Base-by-base conservation (phyloP, 129 eudicot genomes). In the Ambrosia trifida region DNA sequence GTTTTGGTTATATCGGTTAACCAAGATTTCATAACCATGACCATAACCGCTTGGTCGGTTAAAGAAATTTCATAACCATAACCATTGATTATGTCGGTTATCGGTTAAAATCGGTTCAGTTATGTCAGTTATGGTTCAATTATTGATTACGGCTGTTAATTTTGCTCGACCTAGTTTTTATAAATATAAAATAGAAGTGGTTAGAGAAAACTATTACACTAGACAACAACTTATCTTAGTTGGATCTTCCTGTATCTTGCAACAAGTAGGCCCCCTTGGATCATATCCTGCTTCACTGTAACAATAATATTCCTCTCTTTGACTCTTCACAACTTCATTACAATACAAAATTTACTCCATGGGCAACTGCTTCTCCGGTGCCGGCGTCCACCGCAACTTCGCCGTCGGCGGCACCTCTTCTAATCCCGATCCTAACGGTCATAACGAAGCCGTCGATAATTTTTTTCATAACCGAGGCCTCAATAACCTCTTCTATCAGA, bases 361-460 rank as follows among this genome's bases (percentile, higher is more conserved):
- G 98, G 98, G 98, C 16, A 92, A 89, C 73, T 92, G 98, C 83
- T 92, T 84, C 77, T 92, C 96, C 78, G 96, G 85, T 1, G 28
- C 28, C 79, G 78, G 43, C 6, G 86, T 85, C 66, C 85, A 82
- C 30, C 91, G 96, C 10, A 85, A 70, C 24, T 56, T 83, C 53
- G 95, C 95, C 36, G 95, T 89, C 52, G 96, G 89, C 68, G 98
- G 98, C 24, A 68, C 85, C 40, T 75, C 83, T 8, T 40, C 82
- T 47, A 59, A 28, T 46, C 76, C 76, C 40, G 67, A 64, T 44
- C 14, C 56, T 54, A 73, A 58, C 50, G 90, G 83, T 8, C 40
- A 68, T 2, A 89, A 92, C 86, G 98, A 92, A 14, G 98, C 98
- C 71, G 93, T 89, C 47, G 89, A 86, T 13, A 63, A 69, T 35